phyloP scores from a whole-genome alignment of 2,329 filamentous ascomycete species.

The Fusarium sororula region DNA sequence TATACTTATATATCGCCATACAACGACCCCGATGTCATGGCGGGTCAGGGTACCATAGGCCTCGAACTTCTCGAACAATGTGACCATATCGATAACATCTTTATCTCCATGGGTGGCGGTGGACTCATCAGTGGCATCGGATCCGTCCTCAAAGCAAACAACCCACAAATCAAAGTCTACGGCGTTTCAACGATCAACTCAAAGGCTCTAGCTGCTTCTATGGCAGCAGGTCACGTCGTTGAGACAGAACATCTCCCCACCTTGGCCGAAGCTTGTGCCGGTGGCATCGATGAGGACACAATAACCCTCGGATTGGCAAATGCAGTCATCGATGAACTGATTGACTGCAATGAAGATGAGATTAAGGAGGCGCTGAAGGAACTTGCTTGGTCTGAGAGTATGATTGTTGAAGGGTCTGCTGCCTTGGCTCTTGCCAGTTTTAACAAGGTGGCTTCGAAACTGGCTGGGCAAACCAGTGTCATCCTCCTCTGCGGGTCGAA shows the following conservation, averaged over 20 bases:
- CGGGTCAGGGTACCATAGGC: neutral
- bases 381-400: neutral
- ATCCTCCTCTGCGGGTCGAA: neutral
- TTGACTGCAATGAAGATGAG: neutral
- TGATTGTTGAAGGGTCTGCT: neutral
- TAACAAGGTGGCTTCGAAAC: rapidly evolving
- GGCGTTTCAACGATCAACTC: neutral
- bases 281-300: neutral
- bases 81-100: neutral
- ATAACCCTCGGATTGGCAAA: neutral
- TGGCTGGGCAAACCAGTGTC: neutral
- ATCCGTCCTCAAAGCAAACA: neutral
- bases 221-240: neutral
- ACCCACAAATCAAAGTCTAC: neutral
- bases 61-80: neutral
- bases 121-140: neutral
- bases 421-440: neutral
- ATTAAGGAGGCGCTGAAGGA: neutral
- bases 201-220: neutral
- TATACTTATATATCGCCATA: neutral
- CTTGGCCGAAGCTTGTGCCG: neutral
- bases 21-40: neutral
- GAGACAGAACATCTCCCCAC: neutral
- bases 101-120: neutral
- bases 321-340: neutral